Conservation (phyloP, 1,139 yeast genomes). For the Wickerhamiella pararugosa region DNA sequence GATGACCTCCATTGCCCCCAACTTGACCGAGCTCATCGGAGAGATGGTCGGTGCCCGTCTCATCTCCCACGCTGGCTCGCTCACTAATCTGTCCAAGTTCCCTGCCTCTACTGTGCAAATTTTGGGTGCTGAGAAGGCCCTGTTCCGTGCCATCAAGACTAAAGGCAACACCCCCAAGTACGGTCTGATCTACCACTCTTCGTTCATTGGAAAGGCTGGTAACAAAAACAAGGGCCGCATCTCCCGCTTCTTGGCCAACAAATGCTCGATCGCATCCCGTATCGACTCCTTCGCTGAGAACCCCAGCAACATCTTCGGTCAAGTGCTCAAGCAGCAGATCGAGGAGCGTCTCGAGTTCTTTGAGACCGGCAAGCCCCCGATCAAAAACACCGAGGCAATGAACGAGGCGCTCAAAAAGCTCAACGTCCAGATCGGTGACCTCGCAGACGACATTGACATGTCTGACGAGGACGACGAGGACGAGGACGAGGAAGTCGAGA, state of each 20-base stretch:
- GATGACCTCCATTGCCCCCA: constrained; percentile 98
- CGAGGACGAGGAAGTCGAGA: constrained; percentile 19
- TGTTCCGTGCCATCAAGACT: constrained; percentile 95
- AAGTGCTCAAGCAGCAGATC: constrained; percentile 84
- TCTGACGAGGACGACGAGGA: constrained; percentile 26
- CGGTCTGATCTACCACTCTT: constrained; percentile 93
- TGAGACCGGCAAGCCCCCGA: constrained; percentile 92
- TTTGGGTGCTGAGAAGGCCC: constrained; percentile 97
- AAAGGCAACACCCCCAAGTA: constrained; percentile 98
- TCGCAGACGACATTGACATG: constrained; percentile 30
- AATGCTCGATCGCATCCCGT: constrained; percentile 97
- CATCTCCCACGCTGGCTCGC: constrained; percentile 95
- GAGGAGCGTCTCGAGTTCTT: constrained; percentile 94
- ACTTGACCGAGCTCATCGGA: constrained; percentile 89
- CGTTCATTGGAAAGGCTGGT: constrained; percentile 91
- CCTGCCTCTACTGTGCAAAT: constrained; percentile 98
- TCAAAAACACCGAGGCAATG: constrained; percentile 91
- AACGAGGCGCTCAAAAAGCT: constrained; percentile 41
- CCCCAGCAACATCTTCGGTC: constrained; percentile 63
- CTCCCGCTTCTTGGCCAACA: constrained; percentile 95
- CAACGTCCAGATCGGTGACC: constrained; percentile 37
- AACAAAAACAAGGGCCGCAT: constrained; percentile 98
- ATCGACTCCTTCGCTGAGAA: constrained; percentile 71
- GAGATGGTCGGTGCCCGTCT: constrained; percentile 98
- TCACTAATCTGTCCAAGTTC: constrained; percentile 89